Base-by-base conservation (phyloP, 306 rosid species). In the Prunus kanzakura region DNA sequence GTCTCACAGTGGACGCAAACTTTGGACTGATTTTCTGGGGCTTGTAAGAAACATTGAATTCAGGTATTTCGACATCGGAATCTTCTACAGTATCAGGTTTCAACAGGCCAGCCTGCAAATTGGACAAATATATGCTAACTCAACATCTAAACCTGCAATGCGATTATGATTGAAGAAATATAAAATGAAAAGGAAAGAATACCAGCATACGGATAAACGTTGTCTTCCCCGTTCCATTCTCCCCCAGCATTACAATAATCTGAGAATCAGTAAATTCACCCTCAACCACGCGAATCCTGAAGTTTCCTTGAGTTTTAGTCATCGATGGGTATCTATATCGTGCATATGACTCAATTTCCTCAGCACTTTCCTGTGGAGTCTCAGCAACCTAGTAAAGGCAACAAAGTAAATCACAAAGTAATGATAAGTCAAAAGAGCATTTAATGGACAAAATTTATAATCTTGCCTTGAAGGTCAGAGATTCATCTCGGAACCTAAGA, bases 131-230 rank as follows among this genome's bases (percentile, higher is more conserved):
- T 64, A 60, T 13, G n/a, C 64, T 27, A 19, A 50, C 9, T 69
- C 61, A 64, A 27, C 12, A 7, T 72, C 56, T 23, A 25, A 56
- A 57, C 45, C 41, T 30, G 45, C 79, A 50, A 57, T 10, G 22
- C 4, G 11, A 62, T 30, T 54, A 46, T 56, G 50, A 54, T 29
- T 57, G 13, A 82, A 63, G 72, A 35, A 70, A 3, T 72, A 64
- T 41, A n/a, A 64, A 16, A 29, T 9, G 19, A 23, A 4, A 64
- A 50, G 14, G 35, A 61, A 54, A 60, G 57, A 60, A 67, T 95
- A 95, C 99, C 99, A 96, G 99, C 99, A 96, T 91, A 1, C 93
- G 98, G 78, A 96, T 92, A 79, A 96, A 96, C 25, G 99, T 96
- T 23, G 99, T 96, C 90, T 96, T 96, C 78, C 99, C 99, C 0